These are phyloP conservation scores for Pseudozyma flocculosa DNA, from an alignment of 1,284 basidiomycete genomes.

Conservation along the genomic window DNA sequence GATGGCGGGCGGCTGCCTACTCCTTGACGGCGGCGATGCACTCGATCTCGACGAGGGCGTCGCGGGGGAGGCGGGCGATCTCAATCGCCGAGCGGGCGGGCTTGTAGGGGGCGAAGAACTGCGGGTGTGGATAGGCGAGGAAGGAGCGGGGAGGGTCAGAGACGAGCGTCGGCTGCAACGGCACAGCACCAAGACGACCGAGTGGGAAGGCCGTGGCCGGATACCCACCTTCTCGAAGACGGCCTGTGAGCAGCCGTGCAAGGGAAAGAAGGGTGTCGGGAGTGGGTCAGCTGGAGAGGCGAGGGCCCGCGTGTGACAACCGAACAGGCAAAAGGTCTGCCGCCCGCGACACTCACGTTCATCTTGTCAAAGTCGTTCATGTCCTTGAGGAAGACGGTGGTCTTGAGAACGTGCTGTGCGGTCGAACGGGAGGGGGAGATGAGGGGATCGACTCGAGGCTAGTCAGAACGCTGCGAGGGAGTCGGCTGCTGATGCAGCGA, in stretches of 20 bases:
- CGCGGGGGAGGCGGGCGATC: constrained; percentile 73
- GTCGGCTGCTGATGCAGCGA: too few relatives aligned
- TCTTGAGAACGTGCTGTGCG: constrained; percentile 36
- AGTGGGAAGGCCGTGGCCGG: too few relatives aligned
- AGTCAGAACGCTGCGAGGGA: too few relatives aligned
- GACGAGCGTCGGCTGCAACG: too few relatives aligned
- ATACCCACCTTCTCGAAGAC: constrained; percentile 57
- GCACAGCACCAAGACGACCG: too few relatives aligned
- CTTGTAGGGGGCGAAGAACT: constrained; percentile 64
- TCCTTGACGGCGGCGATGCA: constrained; percentile 68
- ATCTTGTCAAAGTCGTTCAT: constrained; percentile 87
- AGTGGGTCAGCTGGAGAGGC: background rate
- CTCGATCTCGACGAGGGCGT: constrained; percentile 88
- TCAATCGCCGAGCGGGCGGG: constrained; percentile 78
- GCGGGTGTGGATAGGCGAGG: background rate
- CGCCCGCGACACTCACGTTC: constrained; percentile 64
- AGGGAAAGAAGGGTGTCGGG: background rate
- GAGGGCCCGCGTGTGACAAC: too few relatives aligned
- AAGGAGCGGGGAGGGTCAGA: too few relatives aligned
- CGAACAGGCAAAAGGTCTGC: too few relatives aligned
- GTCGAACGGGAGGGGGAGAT: background rate
- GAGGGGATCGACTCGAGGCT: background rate
- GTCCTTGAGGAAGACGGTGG: constrained; percentile 79
- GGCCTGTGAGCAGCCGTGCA: constrained; percentile 5
- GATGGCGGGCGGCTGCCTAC: too few relatives aligned